Evolutionary conservation across 2,329 filamentous ascomycete species (phyloP), one percentile per base, ranked within the genome.

Genomic region (Xylaria sp.): DNA sequence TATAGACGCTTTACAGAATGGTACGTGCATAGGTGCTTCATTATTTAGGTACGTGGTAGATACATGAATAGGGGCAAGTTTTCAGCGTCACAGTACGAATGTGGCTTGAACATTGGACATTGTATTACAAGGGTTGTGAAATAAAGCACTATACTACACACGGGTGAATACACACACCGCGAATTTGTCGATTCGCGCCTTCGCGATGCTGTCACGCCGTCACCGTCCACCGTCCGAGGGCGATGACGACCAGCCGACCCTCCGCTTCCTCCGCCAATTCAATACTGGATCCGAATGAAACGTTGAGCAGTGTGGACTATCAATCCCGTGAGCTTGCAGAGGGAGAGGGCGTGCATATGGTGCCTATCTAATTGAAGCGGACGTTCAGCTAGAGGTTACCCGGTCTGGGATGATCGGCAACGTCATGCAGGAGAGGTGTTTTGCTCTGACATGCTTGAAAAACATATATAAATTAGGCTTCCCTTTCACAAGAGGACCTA

Each of bases 201-300:
- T 67, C 61, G 65, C 60, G 56, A 60, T 55, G 45, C 34, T 12
- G 7, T 36, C n/a, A 53, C 50, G 30, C 18, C 28, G n/a, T 34
- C 50, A 60, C 55, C 46, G 28, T 59, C 55, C 62, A n/a, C n/a
- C n/a, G n/a, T 30, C 28, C 28, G 55, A 60, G 7, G 12, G 45
- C 36, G 39, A 20, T n/a, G 23, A 32, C 32, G n/a, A 62, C 45
- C 43, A 43, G 46, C 65, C 65, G 60, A 67, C 55, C 39, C 36
- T 64, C 65, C 65, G 65, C 25, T 32, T 56, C 55, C 48, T 45
- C 53, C 34, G 23, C 39, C 46, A 28, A 55, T 46, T 12, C 46
- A 2, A n/a, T 46, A 20, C 28, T 6, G 50, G 18, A 18, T 30
- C 13, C n/a, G n/a, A 10, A 9, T 58, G 34, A 58, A 64, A n/a